Conservation (phyloP, 78 protist species). For the Protostelium mycophagum region DNA sequence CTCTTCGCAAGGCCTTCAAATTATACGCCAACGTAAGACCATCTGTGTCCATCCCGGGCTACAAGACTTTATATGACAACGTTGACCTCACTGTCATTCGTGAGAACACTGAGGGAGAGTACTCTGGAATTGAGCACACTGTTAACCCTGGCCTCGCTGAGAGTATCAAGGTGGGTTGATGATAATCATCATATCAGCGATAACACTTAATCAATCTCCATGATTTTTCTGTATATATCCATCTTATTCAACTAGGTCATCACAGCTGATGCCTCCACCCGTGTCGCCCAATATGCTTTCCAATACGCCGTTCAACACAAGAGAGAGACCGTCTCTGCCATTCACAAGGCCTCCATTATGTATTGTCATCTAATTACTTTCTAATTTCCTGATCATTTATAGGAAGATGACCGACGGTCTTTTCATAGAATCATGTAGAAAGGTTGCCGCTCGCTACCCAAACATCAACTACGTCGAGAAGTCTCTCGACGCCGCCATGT, state of each 20-base stretch:
- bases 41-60: conserved; percentile 63
- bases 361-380: conserved; percentile 2
- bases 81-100: conserved; percentile 81
- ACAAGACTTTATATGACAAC: conserved; percentile 71
- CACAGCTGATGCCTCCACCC: conserved; percentile 69
- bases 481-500: conserved; percentile 49
- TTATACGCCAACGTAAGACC: conserved; percentile 84
- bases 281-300: conserved; percentile 75
- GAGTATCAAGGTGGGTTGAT: not conserved
- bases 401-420: conserved; percentile 74
- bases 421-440: conserved; percentile 62
- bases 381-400: not conserved
- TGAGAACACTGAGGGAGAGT: conserved; percentile 91
- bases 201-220: no score
- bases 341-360: conserved; percentile 88
- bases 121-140: conserved; percentile 81
- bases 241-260: no score
- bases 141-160: conserved; percentile 10
- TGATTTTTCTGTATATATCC: no score
- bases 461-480: conserved; percentile 63
- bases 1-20: conserved; percentile 71
- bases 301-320: conserved; percentile 61
- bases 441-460: conserved; percentile 80
- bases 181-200: conserved; percentile 7
- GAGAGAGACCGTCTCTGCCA: conserved; percentile 63